A percentile compares a stretch with the other conserved stretches of the same genome.
These are phyloP conservation scores for Hamigera avellanea DNA, from an alignment of 495 filamentous ascomycete species.

Conservation along the genomic window DNA sequence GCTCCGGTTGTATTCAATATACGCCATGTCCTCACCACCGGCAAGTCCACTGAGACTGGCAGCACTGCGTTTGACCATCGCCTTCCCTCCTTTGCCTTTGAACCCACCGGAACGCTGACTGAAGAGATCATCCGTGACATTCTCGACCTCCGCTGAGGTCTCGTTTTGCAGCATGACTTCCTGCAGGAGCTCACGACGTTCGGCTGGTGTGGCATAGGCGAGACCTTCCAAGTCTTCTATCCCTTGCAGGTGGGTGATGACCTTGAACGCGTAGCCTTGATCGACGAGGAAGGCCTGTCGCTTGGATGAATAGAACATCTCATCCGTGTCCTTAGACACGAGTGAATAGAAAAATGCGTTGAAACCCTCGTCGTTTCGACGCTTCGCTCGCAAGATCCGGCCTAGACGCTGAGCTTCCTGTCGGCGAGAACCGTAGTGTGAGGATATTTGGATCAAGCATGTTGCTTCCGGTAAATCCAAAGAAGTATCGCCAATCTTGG, in stretches of 20 bases:
- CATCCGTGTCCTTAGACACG: slow-evolving; percentile 91
- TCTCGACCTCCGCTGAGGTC: slow-evolving; percentile 61
- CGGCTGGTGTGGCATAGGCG: slow-evolving; percentile 65
- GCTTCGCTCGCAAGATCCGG: slow-evolving; percentile 89
- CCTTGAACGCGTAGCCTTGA: slow-evolving; percentile 98
- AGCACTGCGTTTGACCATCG: slow-evolving; percentile 60
- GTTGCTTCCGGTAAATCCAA: slow-evolving; percentile 95
- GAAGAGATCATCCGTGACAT: slow-evolving; percentile 77
- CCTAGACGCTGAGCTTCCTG: slow-evolving; percentile 95
- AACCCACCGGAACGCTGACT: slow-evolving; percentile 39
- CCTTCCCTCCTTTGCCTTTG: slow-evolving; percentile 30
- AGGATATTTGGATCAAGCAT: slow-evolving; percentile 95
- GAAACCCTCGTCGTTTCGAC: slow-evolving; percentile 95
- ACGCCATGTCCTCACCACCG: slow-evolving; percentile 93
- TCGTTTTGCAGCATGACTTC: slow-evolving; percentile 91
- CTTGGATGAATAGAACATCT: slow-evolving; percentile 98
- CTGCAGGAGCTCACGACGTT: slow-evolving; percentile 79
- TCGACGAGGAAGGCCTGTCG: slow-evolving; percentile 97
- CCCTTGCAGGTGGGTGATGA: slow-evolving; percentile 91
- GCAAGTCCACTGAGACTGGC: slow-evolving; percentile 75
- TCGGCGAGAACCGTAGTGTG: slow-evolving; percentile 93
- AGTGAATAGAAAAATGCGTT: slow-evolving; percentile 99
- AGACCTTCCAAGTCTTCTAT: slow-evolving; percentile 76
- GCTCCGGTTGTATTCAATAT: slow-evolving; percentile 74
- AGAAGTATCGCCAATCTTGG: slow-evolving; percentile 96